Evolutionary conservation across 2,329 filamentous ascomycete species (phyloP), one percentile per base, ranked within the genome.

Genomic region (Colletotrichum sidae): DNA sequence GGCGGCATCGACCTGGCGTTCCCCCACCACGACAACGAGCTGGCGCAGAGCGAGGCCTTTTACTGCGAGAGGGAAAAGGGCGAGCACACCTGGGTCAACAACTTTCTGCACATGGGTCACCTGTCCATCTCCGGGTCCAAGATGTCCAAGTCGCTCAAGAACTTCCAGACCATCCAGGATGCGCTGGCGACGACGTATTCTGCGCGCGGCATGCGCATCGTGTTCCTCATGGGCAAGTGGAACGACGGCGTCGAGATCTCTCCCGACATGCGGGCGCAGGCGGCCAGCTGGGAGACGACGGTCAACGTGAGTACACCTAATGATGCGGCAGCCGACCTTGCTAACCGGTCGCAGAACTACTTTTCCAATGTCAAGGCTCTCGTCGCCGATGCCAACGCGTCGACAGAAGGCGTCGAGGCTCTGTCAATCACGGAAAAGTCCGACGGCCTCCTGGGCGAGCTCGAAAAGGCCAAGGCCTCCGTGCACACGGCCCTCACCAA

Each of bases 121-220:
- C 59, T 68, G 52, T 91, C 90, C 6, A 97, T 98, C 62, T 88
- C 91, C 34, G 94, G 95, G 0, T 93, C 90, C 25, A 98, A 98
- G 77, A 98, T 98, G 95, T 95, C 91, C 62, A 98, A 98, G 78
- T 93, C 90, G 13, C 80, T 98, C 62, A 97, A 98, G 82, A 98
- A 97, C 77, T 97, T 97, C 77, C 93, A 93, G 45, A 97, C 95
- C 0, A 97, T 98, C 68, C 87, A 93, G 37, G 92, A 96, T 75
- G 94, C 94, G 0, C 80, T 98, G 8, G 79, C 79, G 10, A 85
- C 81, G 2, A 83, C 79, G 10, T 97, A 93, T 83, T 96, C 92
- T 0, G 84, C 94, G 1, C 85, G 95, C 65, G 89, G 89, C 60
- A 85, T 97, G 80, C 88, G 95, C 50, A 91, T 96, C 57, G 91